Evolutionary conservation across 2,329 filamentous ascomycete genomes (phyloP).

Genomic region (Elsinoe ampelina): DNA sequence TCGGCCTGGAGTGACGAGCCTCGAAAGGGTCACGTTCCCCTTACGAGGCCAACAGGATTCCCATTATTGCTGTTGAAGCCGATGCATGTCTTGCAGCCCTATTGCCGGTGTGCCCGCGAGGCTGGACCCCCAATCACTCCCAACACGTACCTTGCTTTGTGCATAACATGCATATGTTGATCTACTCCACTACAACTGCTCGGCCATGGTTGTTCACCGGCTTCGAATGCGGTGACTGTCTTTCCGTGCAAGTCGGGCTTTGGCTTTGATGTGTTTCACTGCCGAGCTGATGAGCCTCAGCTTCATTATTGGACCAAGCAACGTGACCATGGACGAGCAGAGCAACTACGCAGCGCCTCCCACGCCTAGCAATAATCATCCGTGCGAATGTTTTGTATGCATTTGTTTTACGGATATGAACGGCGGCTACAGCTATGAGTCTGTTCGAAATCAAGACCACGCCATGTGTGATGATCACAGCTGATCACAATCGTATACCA

Average conservation of each 20-base stretch:
- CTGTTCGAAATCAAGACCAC: no score
- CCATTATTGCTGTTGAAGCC: neutral
- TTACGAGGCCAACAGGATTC: neutral
- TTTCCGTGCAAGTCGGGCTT: neutral
- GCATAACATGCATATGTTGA: neutral
- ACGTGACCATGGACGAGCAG: neutral
- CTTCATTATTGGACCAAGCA: neutral
- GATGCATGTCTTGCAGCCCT: neutral
- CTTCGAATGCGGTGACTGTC: no score
- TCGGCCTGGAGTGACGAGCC: neutral
- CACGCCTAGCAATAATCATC: no score
- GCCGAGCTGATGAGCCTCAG: neutral
- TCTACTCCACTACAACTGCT: neutral
- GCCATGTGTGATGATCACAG: neutral
- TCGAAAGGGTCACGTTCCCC: neutral
- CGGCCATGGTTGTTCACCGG: neutral
- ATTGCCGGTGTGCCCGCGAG: neutral
- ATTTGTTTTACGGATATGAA: no score
- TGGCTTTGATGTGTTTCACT: neutral
- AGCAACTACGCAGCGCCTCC: neutral
- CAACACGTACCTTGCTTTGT: neutral
- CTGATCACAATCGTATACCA: neutral
- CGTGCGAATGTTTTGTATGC: no score
- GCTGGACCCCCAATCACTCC: neutral
- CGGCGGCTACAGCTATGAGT: no score